Evolutionary conservation across 2,329 filamentous ascomycete species (phyloP), one percentile per base, ranked within the genome.

Genomic region (Didymella glomerata): DNA sequence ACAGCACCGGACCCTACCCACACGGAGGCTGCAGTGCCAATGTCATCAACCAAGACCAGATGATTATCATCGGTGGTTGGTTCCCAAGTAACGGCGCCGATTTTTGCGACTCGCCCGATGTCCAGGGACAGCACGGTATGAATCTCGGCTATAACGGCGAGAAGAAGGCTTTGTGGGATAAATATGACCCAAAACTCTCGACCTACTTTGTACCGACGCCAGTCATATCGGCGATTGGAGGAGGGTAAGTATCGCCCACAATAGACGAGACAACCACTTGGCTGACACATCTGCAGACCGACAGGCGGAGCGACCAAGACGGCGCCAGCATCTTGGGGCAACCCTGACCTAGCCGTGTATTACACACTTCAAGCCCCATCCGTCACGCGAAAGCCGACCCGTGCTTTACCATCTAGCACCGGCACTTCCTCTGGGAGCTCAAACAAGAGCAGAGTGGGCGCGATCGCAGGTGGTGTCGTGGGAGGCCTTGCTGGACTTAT

Each of bases 51-150:
- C 75, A 78, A 45, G 79, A 82, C 4, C 87, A 89, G 70, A 88
- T 89, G 83, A 74, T 89, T 24, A 80, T 89, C 46, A 84, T 88
- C 34, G 87, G 87, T 22, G 87, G 87, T 18, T 82, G 80, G 45
- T 86, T 88, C 60, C 67, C 67, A 18, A 46, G 78, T 9, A 44
- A 27, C 10, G 41, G 9, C 16, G 75, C 69, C 11, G 73, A 80
- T 34, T 66, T 76, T 6, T 89, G 86, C 65, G 86, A 89, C 67
- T 77, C 77, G n/a, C 78, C 79, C 1, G 75, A 76, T 13, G 78
- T 82, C 24, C 85, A 82, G 78, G 86, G 83, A 4, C 82, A 82
- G 11, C 86, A 88, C 71, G 84, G 85, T 59, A 74, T 85, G 57
- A 82, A 86, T 65, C 72, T 86, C 24, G 82, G 85, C 22, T 77